Conservation (phyloP, 768 basidiomycete genomes). For the Lactifluus subvellereus region DNA sequence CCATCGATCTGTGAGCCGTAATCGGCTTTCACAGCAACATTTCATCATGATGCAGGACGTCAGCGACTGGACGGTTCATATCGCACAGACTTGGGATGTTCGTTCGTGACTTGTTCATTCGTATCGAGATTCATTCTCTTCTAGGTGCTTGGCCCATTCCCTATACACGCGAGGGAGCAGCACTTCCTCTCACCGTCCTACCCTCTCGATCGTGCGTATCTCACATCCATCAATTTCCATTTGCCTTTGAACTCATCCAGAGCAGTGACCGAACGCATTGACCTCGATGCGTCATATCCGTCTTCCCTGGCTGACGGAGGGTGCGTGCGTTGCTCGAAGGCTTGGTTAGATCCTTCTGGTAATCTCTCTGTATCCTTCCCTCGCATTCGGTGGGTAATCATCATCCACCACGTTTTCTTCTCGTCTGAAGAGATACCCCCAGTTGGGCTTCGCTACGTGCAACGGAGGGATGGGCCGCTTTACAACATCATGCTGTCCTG, state of each 20-base stretch:
- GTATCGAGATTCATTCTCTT: background rate
- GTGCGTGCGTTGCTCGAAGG: conserved; percentile 51
- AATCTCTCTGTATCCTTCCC: conserved; percentile 60
- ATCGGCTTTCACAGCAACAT: background rate
- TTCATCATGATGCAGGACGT: background rate
- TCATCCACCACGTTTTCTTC: background rate
- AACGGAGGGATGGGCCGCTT: conserved; percentile 80
- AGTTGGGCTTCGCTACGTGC: conserved; percentile 71
- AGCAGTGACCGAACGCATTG: conserved; percentile 46
- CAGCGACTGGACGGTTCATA: background rate
- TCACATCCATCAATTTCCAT: conserved; percentile 1
- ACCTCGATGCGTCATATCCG: conserved; percentile 47
- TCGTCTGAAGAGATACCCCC: background rate
- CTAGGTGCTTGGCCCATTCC: conserved; percentile 78
- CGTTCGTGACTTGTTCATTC: conserved; percentile 34
- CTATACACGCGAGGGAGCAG: conserved; percentile 78
- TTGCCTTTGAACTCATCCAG: background rate
- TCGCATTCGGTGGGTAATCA: conserved; percentile 42
- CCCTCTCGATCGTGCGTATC: conserved; percentile 54
- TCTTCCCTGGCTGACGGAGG: conserved; percentile 67
- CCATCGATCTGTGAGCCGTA: background rate
- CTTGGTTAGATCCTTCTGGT: conserved; percentile 39
- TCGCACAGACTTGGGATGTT: conserved; percentile 55
- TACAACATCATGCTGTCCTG: conserved; percentile 75
- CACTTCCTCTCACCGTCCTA: conserved; percentile 75